Evolutionary conservation across 352 stramenopile genomes (phyloP), one percentile per base, ranked within the genome.

Genomic region (Phytophthora boehmeriae): DNA sequence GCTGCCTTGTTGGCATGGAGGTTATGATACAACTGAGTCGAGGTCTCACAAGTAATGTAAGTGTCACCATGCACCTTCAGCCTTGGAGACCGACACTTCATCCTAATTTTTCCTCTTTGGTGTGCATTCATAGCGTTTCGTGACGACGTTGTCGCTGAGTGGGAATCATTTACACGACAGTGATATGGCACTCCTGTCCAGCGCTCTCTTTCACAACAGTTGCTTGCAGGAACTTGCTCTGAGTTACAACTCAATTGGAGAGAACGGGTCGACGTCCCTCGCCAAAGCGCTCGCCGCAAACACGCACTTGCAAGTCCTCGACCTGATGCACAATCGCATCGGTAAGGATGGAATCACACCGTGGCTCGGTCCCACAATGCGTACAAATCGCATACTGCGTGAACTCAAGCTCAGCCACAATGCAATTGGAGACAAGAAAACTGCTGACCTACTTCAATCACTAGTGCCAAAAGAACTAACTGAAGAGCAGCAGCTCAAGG

Each of bases 311-410:
- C 65, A 49, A 23, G 27, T 83, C 0, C 46, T 93, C 6, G 80
- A 93, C 54, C 66, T 93, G 28, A 80, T 72, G 55, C 80, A 93
- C 72, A 93, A 93, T 35, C 80, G 67, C 19, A 87, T 91, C 20
- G 78, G 81, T 6, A 67, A 57, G 4, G 73, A 86, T 8, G 84
- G 84, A 2, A 64, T 91, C 20, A 63, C 57, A 8, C 72, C 76
- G 16, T 93, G 84, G 84, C 76, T 93, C 27, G 82, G 82, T 8
- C 60, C 74, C 32, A 81, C 80, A 6, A 63, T 93, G 48, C 71
- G 78, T 1, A 49, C 61, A 25, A 93, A 93, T 55, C 51, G 38
- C 5, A 34, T 61, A 9, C 76, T 93, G 16, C 53, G 71, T 5
- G 65, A 88, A 17, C 73, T 93, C 32, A 74, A 72, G 27, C 78